Evolutionary conservation across 495 filamentous ascomycete genomes (phyloP).

Genomic region (Letharia columbiana): DNA sequence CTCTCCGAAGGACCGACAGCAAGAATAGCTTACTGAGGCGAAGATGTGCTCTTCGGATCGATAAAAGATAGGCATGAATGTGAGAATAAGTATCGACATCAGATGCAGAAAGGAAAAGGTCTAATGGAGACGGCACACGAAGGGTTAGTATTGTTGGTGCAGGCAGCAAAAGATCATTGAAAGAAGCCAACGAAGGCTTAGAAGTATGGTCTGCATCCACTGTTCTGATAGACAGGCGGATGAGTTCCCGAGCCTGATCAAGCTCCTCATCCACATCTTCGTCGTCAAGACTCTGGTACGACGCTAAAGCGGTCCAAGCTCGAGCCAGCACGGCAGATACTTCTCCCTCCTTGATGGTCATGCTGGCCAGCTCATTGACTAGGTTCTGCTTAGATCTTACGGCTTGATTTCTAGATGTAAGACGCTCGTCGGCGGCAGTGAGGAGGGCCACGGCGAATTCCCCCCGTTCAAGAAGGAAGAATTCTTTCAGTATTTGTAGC

Average conservation of each 20-base stretch:
- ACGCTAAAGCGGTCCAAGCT: constrained; percentile 68
- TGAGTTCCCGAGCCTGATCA: constrained; percentile 68
- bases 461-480: constrained; percentile 77
- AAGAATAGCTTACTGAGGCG: constrained; percentile 78
- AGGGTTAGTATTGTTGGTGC: constrained; percentile 62
- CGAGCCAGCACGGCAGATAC: constrained; percentile 62
- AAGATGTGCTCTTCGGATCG: constrained; percentile 72
- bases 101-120: constrained; percentile 69
- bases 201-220: background rate
- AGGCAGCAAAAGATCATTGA: constrained; percentile 77
- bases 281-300: constrained; percentile 61
- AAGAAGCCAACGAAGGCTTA: constrained; percentile 33
- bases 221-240: constrained; percentile 53
- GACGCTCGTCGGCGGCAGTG: constrained; percentile 68
- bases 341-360: constrained; percentile 80
- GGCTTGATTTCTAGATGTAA: constrained; percentile 42
- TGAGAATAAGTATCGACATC: constrained; percentile 72
- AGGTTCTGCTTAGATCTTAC: constrained; percentile 24
- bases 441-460: constrained; percentile 86
- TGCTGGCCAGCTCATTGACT: constrained; percentile 37
- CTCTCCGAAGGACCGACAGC: constrained; percentile 63
- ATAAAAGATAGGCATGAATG: constrained; percentile 79
- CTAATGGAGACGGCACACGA: constrained; percentile 68
- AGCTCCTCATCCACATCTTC: constrained; percentile 66
- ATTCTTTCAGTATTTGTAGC: constrained; percentile 69